Evolutionary conservation across 2,329 filamentous ascomycete genomes (phyloP).

Genomic region (Pestalotiopsis sp.): DNA sequence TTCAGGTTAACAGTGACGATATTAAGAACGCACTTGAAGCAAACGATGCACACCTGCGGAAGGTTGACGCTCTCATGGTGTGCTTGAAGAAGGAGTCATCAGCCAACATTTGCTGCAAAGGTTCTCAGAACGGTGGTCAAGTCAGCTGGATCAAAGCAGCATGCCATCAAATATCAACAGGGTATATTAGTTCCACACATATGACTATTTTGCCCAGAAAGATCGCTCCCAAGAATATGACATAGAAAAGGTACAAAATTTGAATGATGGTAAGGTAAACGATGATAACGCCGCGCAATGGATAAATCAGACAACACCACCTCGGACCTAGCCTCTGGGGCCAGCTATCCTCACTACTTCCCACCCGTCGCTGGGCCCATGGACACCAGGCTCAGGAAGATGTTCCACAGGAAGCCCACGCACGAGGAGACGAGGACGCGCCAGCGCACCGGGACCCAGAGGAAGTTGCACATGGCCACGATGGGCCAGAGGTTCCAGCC

Average conservation of each 20-base stretch:
- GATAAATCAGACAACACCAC: neutral
- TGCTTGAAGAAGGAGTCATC: no score
- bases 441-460: conserved; percentile 38
- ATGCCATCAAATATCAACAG: neutral
- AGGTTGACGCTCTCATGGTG: no score
- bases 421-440: conserved; percentile 37
- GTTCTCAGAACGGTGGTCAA: no score
- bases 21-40: no score
- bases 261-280: neutral
- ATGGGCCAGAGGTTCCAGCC: conserved; percentile 41
- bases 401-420: conserved; percentile 40
- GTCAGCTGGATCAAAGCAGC: no score
- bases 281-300: neutral
- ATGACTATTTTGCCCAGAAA: neutral
- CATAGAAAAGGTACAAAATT: neutral
- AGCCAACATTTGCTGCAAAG: no score
- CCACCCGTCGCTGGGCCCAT: conserved; percentile 15
- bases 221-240: neutral
- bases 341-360: neutral
- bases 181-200: neutral
- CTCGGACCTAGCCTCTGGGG: neutral
- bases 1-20: no score
- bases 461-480: conserved; percentile 37
- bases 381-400: conserved; percentile 38
- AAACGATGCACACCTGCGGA: no score